These are phyloP conservation scores for Rhizoclosmatium sp. DNA, from an alignment of 192 early-diverging fungal species.

Conservation along the genomic window DNA sequence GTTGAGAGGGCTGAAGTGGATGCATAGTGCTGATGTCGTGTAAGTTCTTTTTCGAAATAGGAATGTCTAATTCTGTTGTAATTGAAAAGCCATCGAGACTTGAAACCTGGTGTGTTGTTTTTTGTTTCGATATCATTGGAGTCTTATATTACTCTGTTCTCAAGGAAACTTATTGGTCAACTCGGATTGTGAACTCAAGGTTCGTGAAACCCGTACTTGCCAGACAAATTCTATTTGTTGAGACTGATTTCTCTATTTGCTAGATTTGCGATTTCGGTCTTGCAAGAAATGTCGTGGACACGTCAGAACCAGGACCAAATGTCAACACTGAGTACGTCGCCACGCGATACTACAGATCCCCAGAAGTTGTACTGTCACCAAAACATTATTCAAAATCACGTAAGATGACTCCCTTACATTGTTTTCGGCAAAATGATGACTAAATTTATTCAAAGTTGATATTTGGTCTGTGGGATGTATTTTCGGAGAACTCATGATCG, in stretches of 20 bases:
- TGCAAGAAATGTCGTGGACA: slow-evolving; percentile 78
- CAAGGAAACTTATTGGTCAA: slow-evolving; percentile 90
- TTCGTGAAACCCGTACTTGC: slow-evolving; percentile 6
- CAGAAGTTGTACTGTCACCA: slow-evolving; percentile 98
- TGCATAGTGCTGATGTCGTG: slow-evolving; percentile 91
- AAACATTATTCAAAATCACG: slow-evolving; percentile 98
- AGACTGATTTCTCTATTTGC: neutral
- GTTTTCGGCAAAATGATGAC: slow-evolving; percentile 3
- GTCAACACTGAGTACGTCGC: slow-evolving; percentile 99
- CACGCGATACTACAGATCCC: slow-evolving; percentile 99
- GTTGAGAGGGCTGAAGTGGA: slow-evolving; percentile 88
- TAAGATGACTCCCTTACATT: slow-evolving; percentile 25
- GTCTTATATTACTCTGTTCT: neutral
- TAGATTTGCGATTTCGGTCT: slow-evolving; percentile 99
- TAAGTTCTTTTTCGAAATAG: no score
- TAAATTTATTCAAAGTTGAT: slow-evolving; percentile 65
- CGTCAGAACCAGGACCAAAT: slow-evolving; percentile 76
- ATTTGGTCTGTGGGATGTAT: slow-evolving; percentile 99
- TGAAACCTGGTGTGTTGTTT: slow-evolving; percentile 79
- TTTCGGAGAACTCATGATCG: slow-evolving; percentile 91
- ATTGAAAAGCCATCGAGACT: slow-evolving; percentile 74
- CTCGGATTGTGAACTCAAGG: slow-evolving; percentile 94
- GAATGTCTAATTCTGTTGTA: no score
- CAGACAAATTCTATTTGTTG: neutral
- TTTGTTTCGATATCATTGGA: neutral